Evolutionary conservation across 1,139 yeast genomes (phyloP), one percentile per base, ranked within the genome.

Genomic region (Geotrichum phurueaensis): DNA sequence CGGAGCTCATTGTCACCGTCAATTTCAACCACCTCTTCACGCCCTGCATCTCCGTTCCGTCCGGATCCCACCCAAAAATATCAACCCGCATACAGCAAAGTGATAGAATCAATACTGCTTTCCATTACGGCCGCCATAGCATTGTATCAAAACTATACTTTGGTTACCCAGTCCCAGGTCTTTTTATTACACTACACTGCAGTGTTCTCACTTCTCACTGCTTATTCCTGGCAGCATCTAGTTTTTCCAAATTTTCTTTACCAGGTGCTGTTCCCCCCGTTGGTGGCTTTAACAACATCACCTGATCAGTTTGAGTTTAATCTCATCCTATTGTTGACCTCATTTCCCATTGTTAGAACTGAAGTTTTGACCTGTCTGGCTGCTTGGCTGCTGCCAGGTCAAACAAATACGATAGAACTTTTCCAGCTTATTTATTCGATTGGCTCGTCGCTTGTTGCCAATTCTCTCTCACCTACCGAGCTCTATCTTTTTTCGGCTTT

Each of bases 391-490:
- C 10, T n/a, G n/a, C 47, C 47, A n/a, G 47, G 47, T 7, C 47
- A 39, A 15, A 15, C 47, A 12, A 39, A 39, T 5, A 39, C 20
- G 20, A 39, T 39, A 15, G 47, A 39, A 13, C 47, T 39, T n/a
- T 39, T 39, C 9, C 47, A 39, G 18, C 2, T 39, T 10, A 39
- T 39, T n/a, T 39, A 39, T 18, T 39, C 47, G 20, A 39, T 39
- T 10, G 47, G 20, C 18, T 20, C 47, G 18, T 39, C 53, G 9
- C 29, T 53, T 13, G 58, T 43, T 1, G 39, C 51, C 22, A 54
- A 63, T 9, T 68, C 71, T n/a, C 64, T 69, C 39, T 62, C 69
- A 1, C 58, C 49, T 22, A 62, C 67, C 0, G 72, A 69, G 59
- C 59, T 61, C 12, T 63, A 65, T 29, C 63, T 69, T 36, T 65